These are phyloP conservation scores for Psophocarpus tetragonolobus DNA, from an alignment of 306 rosid species.

Conservation along the genomic window DNA sequence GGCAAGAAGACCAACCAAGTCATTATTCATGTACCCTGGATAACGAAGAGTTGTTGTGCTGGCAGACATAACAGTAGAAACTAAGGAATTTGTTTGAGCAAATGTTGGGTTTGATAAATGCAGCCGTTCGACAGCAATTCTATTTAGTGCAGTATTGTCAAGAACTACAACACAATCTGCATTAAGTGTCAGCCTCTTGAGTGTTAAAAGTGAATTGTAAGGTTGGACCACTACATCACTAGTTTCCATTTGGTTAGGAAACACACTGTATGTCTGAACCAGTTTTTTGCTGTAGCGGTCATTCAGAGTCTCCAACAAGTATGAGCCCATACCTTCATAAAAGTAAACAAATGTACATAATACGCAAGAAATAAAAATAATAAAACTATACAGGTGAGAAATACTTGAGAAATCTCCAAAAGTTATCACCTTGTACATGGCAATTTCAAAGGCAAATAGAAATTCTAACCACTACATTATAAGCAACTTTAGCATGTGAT, in stretches of 20 bases:
- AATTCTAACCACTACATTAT: background rate
- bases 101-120: conserved; percentile 97
- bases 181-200: conserved; percentile 90
- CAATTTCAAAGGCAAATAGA: conserved; percentile 5
- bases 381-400: conserved; percentile 11
- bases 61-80: conserved; percentile 98
- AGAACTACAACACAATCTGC: conserved; percentile 99
- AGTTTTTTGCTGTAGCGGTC: conserved; percentile 98
- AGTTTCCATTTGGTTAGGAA: conserved; percentile 99
- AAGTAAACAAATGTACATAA: conserved; percentile 8
- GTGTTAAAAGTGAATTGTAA: conserved; percentile 95
- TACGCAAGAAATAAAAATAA: background rate
- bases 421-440: conserved; percentile 3
- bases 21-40: conserved; percentile 99
- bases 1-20: conserved; percentile 98
- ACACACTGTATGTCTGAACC: conserved; percentile 98
- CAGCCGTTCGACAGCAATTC: conserved; percentile 98
- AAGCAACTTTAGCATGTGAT: background rate
- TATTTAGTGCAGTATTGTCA: conserved; percentile 94
- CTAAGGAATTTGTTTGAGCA: conserved; percentile 95
- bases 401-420: conserved; percentile 23
- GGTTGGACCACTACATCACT: conserved; percentile 99
- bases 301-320: conserved; percentile 91
- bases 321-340: conserved; percentile 90
- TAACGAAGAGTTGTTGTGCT: conserved; percentile 96